Evolutionary conservation across 1,284 basidiomycete species (phyloP).

Genomic region (Austropuccinia psidii): DNA sequence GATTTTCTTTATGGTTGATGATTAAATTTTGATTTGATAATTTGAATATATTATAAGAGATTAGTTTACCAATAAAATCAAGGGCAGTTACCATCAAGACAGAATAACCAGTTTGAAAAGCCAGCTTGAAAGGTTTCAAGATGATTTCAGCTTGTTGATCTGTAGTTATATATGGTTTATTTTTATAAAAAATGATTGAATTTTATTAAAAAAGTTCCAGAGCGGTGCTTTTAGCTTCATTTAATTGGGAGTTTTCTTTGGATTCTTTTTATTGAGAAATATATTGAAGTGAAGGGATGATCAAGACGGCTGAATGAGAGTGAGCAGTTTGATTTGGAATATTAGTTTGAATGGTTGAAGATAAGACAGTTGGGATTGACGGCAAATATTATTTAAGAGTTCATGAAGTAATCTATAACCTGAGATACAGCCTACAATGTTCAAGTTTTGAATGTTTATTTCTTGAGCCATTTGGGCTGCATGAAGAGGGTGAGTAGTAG

Average conservation of each 20-base stretch:
- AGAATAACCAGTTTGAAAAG: constrained; percentile 84
- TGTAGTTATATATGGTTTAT: too few species aligned
- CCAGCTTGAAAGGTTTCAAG: constrained; percentile 85
- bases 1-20: constrained; percentile 56
- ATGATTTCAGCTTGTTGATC: constrained; percentile 44
- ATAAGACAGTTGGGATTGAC: constrained; percentile 50
- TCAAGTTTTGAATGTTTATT: constrained; percentile 57
- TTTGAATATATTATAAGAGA: constrained; percentile 88
- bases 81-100: constrained; percentile 88
- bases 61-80: constrained; percentile 90
- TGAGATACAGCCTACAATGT: too few species aligned
- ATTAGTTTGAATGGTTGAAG: background rate
- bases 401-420: too few species aligned
- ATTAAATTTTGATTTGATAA: too few species aligned
- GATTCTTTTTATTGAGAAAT: constrained; percentile 84
- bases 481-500: constrained; percentile 65
- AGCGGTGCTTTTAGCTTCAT: constrained; percentile 71
- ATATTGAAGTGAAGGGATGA: constrained; percentile 76
- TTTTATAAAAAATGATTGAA: constrained; percentile 45
- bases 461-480: constrained; percentile 62
- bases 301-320: constrained; percentile 50
- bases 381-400: too few species aligned
- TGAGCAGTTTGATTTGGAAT: constrained; percentile 42
- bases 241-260: constrained; percentile 68
- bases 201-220: constrained; percentile 70